phyloP scores from a whole-genome alignment of 75 land plant genomes.

The Pseudotsuga menziesii region DNA sequence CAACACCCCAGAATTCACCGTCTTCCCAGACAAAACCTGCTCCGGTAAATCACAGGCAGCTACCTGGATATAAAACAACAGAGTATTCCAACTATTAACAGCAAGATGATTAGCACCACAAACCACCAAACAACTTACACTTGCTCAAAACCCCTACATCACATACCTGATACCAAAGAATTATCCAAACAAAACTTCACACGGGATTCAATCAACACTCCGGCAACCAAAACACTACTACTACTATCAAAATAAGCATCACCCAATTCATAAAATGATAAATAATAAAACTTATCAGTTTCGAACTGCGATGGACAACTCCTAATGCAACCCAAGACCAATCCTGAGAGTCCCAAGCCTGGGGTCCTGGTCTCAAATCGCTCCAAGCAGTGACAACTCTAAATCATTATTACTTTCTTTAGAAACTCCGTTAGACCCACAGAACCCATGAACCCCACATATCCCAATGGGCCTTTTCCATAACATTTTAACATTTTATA shows the following conservation, averaged over 20 bases:
- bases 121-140: constrained; percentile 3
- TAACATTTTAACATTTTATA: constrained; percentile 22
- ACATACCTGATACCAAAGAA: constrained; percentile 33
- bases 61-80: neutral
- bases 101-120: neutral
- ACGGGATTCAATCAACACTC: too few species aligned
- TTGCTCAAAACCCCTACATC: neutral
- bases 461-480: constrained; percentile 13
- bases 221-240: too few species aligned
- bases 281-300: neutral
- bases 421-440: constrained; percentile 31
- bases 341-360: constrained; percentile 20
- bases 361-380: constrained; percentile 12
- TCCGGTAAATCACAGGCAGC: neutral
- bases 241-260: neutral
- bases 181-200: constrained; percentile 16
- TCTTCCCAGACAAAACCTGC: neutral
- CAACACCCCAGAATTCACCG: neutral
- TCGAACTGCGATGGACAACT: constrained; percentile 5
- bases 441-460: constrained; percentile 42
- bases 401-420: constrained; percentile 10
- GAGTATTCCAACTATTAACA: neutral
- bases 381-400: constrained; percentile 19
- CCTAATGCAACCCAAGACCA: constrained; percentile 22
- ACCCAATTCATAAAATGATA: neutral